phyloP scores from a whole-genome alignment of 768 basidiomycete species.

The Neoboletus subvelutipes region DNA sequence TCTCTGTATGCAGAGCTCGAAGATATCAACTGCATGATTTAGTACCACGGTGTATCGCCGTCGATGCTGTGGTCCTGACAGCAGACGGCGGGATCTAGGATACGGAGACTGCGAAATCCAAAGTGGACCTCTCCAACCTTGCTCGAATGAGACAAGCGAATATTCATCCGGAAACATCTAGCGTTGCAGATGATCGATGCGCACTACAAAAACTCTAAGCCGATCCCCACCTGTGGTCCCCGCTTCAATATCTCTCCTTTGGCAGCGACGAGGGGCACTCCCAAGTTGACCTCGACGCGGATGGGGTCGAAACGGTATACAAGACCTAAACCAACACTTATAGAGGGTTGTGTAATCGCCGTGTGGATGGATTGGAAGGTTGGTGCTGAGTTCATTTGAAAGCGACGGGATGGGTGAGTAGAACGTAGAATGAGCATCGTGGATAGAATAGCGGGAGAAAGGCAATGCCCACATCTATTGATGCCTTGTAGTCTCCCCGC shows the following conservation, averaged over 20 bases:
- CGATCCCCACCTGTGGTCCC: conserved; percentile 81
- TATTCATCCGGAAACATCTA: conserved; percentile 1
- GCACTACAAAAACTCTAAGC: conserved; percentile 67
- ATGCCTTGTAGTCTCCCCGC: conserved; percentile 70
- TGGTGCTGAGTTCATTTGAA: conserved; percentile 5
- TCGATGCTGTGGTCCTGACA: background rate
- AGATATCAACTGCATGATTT: background rate
- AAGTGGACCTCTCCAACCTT: background rate
- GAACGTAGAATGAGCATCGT: background rate
- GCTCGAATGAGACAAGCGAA: background rate
- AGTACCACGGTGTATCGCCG: background rate
- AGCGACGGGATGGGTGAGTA: background rate
- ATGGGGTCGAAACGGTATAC: conserved; percentile 82
- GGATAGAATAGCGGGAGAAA: background rate
- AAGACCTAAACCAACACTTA: conserved; percentile 80
- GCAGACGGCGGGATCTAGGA: too few species aligned
- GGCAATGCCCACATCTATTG: conserved; percentile 48
- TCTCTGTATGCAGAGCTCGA: background rate
- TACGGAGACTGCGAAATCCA: background rate
- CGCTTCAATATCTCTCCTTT: conserved; percentile 63
- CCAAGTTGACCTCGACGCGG: conserved; percentile 86
- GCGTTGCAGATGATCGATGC: conserved; percentile 6
- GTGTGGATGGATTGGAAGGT: conserved; percentile 11
- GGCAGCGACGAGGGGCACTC: conserved; percentile 72
- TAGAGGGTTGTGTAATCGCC: conserved; percentile 45